Percentiles rank a stretch among this genome's conserved stretches.
Evolutionary conservation across 2,329 filamentous ascomycete genomes (phyloP).

Genomic region (Hawksworthiomyces lignivorus): DNA sequence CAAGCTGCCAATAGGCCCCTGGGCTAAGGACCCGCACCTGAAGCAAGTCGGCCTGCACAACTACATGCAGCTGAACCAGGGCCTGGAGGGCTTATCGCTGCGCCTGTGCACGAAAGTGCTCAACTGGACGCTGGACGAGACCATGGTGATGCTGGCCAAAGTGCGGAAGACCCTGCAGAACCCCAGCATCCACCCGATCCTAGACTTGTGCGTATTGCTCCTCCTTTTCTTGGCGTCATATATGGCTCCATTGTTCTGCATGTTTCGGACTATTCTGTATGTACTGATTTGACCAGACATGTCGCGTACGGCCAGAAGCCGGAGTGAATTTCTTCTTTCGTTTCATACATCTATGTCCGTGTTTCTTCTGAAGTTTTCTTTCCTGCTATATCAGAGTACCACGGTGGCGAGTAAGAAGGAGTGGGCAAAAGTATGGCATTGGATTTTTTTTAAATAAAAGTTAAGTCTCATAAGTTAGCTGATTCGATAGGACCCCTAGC

Average conservation of each 20-base stretch:
- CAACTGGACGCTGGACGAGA: slow-evolving; percentile 14
- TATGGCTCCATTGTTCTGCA: too few species aligned
- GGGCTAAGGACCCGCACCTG: slow-evolving; percentile 37
- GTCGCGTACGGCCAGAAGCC: slow-evolving; percentile 15
- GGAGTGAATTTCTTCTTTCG: not conserved
- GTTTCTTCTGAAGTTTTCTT: too few species aligned
- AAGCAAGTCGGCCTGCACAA: slow-evolving; percentile 28
- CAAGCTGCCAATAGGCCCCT: slow-evolving; percentile 38
- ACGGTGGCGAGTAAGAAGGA: too few species aligned
- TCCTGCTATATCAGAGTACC: too few species aligned
- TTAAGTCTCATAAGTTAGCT: too few species aligned
- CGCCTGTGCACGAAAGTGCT: slow-evolving; percentile 19
- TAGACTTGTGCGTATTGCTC: slow-evolving; percentile 14
- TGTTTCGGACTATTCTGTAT: too few species aligned
- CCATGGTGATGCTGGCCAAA: slow-evolving; percentile 11
- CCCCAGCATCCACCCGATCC: slow-evolving; percentile 15
- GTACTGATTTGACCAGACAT: slow-evolving; percentile 7
- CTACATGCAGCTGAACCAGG: slow-evolving; percentile 13
- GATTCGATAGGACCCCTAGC: too few species aligned
- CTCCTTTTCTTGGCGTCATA: too few species aligned
- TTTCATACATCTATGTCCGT: not conserved
- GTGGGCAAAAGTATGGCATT: too few species aligned
- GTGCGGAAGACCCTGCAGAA: slow-evolving; percentile 14
- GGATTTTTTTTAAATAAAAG: too few species aligned
- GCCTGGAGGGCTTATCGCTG: slow-evolving; percentile 15